phyloP scores from a whole-genome alignment of 2,329 filamentous ascomycete species.

The Simplicillium aogashimaense region DNA sequence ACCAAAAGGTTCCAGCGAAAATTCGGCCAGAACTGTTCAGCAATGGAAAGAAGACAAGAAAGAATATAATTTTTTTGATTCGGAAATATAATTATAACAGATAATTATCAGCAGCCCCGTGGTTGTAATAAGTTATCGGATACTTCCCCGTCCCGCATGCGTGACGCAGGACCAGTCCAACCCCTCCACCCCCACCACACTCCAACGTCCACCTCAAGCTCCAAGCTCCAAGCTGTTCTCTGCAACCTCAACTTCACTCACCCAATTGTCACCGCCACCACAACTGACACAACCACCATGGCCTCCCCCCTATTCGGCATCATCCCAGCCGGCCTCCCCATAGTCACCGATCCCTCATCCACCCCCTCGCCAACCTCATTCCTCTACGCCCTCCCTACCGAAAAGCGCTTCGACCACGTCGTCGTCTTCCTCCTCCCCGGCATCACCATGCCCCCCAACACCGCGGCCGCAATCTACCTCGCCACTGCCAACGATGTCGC shows the following conservation, averaged over 20 bases:
- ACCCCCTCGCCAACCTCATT: slow-evolving; percentile 44
- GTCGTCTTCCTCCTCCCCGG: slow-evolving; percentile 84
- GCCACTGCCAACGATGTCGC: slow-evolving; percentile 39
- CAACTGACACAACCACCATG: slow-evolving; percentile 18
- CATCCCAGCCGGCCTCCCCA: slow-evolving; percentile 48
- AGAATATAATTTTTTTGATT: too few species aligned
- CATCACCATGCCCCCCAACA: slow-evolving; percentile 58
- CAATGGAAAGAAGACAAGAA: too few species aligned
- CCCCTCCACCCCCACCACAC: not conserved
- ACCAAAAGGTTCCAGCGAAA: too few species aligned
- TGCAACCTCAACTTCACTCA: not conserved
- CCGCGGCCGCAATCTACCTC: slow-evolving; percentile 85
- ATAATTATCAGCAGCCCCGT: too few species aligned
- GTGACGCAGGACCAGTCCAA: too few species aligned
- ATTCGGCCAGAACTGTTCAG: too few species aligned
- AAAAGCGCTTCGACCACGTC: slow-evolving; percentile 63
- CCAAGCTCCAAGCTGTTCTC: not conserved
- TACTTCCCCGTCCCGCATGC: too few species aligned
- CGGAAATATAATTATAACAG: too few species aligned
- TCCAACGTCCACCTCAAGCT: not conserved
- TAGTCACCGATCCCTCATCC: slow-evolving; percentile 44
- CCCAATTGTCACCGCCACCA: not conserved
- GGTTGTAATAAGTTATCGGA: too few species aligned
- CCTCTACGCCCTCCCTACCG: slow-evolving; percentile 39
- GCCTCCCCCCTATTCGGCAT: slow-evolving; percentile 45